Evolutionary conservation across 1,284 basidiomycete species (phyloP).

Genomic region (Apiotrichum veenhuisii): DNA sequence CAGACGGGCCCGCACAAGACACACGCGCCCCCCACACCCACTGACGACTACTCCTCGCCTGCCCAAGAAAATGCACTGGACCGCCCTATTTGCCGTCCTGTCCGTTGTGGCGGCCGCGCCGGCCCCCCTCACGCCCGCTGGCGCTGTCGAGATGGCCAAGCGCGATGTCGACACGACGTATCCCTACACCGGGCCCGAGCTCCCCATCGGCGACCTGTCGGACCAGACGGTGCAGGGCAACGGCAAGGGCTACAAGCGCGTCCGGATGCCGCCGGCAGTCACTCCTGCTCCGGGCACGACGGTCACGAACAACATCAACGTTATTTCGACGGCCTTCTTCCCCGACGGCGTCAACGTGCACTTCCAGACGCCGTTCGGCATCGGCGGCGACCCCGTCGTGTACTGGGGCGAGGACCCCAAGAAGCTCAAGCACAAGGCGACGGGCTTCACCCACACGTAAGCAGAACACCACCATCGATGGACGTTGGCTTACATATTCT

Average conservation of each 20-base stretch:
- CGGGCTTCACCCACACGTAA: conserved; percentile 23
- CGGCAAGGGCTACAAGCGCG: conserved; percentile 26
- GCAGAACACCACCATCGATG: background rate
- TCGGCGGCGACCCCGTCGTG: conserved; percentile 23
- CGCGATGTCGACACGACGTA: conserved; percentile 21
- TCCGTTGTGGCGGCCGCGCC: background rate
- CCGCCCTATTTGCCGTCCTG: background rate
- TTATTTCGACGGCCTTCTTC: conserved; percentile 26
- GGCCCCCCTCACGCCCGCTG: background rate
- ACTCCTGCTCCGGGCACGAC: conserved; percentile 10
- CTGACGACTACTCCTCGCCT: too few species aligned
- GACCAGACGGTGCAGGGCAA: conserved; percentile 25
- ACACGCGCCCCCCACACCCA: too few species aligned
- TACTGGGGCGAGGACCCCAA: conserved; percentile 18
- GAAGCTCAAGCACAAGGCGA: conserved; percentile 18
- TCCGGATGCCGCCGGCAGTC: conserved; percentile 24
- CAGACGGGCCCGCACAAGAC: too few species aligned
- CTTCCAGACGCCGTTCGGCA: conserved; percentile 37
- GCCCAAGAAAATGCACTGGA: background rate
- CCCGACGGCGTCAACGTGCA: conserved; percentile 34
- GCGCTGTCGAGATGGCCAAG: too few species aligned
- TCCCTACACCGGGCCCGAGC: conserved; percentile 26
- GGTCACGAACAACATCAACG: conserved; percentile 39
- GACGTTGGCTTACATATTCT: too few species aligned
- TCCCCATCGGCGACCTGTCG: conserved; percentile 30